Evolutionary conservation across 148 eudicot species (phyloP).

Genomic region (Camellia lanceoleosa): DNA sequence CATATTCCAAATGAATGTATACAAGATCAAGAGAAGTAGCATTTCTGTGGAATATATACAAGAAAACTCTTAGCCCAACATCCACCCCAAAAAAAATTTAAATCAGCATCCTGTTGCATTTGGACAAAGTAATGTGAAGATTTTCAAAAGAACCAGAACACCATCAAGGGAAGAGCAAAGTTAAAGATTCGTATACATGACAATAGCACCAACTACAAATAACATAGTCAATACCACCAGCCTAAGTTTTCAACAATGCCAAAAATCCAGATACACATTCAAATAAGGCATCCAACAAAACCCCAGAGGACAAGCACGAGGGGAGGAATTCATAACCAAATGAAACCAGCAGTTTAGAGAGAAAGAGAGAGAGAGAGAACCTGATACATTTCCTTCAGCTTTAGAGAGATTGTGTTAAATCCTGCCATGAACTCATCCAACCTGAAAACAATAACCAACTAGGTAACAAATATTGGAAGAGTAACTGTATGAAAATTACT

Average conservation of each 20-base stretch:
- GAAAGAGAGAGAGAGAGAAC: conserved; percentile 32
- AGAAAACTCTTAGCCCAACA: not conserved
- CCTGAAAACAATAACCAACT: conserved; percentile 47
- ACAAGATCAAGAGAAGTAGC: not conserved
- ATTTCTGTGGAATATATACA: not conserved
- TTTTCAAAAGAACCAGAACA: not conserved
- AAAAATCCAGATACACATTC: not conserved
- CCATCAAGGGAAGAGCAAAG: not conserved
- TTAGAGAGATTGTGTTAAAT: conserved; percentile 85
- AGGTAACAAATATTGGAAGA: not conserved
- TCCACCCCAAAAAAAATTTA: too few species aligned
- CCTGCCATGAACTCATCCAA: conserved; percentile 99
- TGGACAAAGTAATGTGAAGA: too few species aligned
- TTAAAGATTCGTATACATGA: not conserved
- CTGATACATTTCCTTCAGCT: conserved; percentile 99
- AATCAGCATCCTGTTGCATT: too few species aligned
- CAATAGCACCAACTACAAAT: not conserved
- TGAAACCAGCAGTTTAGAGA: not conserved
- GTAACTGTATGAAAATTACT: not conserved
- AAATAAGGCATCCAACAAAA: not conserved
- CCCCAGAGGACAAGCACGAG: not conserved
- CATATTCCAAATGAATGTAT: not conserved
- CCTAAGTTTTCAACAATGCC: not conserved
- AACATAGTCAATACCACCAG: not conserved
- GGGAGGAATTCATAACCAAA: not conserved